These are phyloP conservation scores for Tulasnella sp. DNA, from an alignment of 768 basidiomycete species.

Conservation along the genomic window DNA sequence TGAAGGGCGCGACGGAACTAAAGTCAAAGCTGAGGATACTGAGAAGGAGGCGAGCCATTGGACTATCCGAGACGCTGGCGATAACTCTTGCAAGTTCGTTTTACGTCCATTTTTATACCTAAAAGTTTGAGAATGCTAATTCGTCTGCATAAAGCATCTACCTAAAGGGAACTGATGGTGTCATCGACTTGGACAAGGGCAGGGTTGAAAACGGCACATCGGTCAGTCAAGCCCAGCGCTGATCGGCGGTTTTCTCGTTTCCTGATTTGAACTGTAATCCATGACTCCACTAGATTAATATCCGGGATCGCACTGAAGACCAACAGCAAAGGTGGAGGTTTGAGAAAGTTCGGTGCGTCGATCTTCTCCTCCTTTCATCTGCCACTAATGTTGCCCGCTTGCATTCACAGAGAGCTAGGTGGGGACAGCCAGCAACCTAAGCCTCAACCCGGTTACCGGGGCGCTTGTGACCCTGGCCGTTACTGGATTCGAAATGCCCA, in stretches of 20 bases:
- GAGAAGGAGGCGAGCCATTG: background rate
- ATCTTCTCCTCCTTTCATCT: background rate
- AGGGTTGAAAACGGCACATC: background rate
- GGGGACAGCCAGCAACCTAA: background rate
- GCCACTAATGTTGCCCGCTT: background rate
- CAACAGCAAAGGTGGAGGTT: background rate
- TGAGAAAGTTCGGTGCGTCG: background rate
- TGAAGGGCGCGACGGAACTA: background rate
- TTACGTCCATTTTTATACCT: background rate
- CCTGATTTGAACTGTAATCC: background rate
- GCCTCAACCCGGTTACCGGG: background rate
- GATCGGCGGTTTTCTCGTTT: background rate
- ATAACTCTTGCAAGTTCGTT: background rate
- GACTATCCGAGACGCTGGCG: background rate
- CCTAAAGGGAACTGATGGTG: background rate
- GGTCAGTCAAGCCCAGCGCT: background rate
- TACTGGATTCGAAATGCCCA: conserved; percentile 9
- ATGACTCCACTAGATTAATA: background rate
- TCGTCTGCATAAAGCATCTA: background rate
- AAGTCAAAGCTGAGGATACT: background rate
- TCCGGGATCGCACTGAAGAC: background rate
- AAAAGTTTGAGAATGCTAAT: background rate
- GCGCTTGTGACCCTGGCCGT: background rate
- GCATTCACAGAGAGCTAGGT: background rate
- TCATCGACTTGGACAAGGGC: background rate